Conservation (phyloP, 306 rosid genomes). For the Dalbergia oliveri region DNA sequence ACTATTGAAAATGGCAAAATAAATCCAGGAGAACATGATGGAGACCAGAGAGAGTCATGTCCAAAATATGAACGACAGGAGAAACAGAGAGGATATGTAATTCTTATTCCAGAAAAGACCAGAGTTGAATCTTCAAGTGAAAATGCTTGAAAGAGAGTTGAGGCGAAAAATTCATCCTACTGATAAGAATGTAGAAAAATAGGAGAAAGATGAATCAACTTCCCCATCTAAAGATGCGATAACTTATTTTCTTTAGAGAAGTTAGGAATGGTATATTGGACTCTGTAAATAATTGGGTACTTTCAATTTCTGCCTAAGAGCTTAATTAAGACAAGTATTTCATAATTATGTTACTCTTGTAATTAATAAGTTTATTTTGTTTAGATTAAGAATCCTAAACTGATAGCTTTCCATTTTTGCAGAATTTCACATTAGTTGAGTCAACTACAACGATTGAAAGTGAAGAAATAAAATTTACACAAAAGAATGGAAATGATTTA, state of each 20-base stretch:
- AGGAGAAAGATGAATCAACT: too few relatives aligned
- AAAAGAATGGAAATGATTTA: constrained; percentile 20
- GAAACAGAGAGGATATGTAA: not conserved
- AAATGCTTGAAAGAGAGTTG: too few relatives aligned
- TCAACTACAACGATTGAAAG: constrained; percentile 34
- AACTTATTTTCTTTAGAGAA: not conserved
- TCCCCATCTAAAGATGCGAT: not conserved
- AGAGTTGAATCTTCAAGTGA: too few relatives aligned
- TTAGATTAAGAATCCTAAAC: constrained; percentile 16
- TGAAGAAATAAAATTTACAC: constrained; percentile 32
- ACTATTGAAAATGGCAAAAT: not conserved
- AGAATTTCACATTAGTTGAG: constrained; percentile 41
- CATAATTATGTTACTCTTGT: constrained; percentile 22
- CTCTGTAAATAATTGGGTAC: constrained; percentile 14
- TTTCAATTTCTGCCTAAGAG: not conserved
- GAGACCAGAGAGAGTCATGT: not conserved
- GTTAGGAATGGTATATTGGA: not conserved
- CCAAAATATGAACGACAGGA: not conserved
- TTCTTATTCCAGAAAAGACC: too few relatives aligned
- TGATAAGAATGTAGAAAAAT: too few relatives aligned
- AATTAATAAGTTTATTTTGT: constrained; percentile 2
- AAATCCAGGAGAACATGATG: not conserved
- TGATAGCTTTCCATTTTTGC: constrained; percentile 34
- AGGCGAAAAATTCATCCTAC: too few relatives aligned
- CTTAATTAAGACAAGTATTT: not conserved